These are phyloP conservation scores for Camelina sativa DNA, from an alignment of 345 rosid species.

Conservation along the genomic window DNA sequence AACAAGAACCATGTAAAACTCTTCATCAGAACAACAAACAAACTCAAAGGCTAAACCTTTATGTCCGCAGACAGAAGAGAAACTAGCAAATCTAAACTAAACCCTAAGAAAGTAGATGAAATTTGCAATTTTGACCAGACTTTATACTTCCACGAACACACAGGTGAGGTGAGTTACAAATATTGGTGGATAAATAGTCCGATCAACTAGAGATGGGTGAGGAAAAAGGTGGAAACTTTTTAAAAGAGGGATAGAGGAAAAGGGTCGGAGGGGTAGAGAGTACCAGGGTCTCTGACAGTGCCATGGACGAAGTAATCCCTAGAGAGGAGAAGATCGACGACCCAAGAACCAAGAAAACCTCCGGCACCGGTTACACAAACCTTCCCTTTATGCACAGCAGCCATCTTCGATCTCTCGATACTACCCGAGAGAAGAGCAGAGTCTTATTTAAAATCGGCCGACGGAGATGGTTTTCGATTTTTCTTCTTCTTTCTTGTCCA, in stretches of 20 bases:
- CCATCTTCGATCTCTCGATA: conserved; percentile 35
- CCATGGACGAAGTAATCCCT: conserved; percentile 60
- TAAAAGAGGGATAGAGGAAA: not conserved
- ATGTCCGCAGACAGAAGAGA: not conserved
- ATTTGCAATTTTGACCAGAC: not conserved
- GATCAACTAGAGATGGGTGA: not conserved
- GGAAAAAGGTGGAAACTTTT: not conserved
- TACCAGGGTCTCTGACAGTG: conserved; percentile 67
- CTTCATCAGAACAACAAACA: conserved; percentile 4
- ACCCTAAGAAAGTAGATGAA: not conserved
- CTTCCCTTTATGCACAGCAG: conserved; percentile 39
- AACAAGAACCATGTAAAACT: conserved; percentile 14
- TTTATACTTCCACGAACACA: not conserved
- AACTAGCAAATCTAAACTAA: not conserved
- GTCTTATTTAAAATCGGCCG: not conserved
- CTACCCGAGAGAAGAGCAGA: not conserved
- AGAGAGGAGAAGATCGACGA: conserved; percentile 65
- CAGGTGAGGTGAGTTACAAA: not conserved
- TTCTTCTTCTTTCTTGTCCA: conserved; percentile 7
- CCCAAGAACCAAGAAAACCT: conserved; percentile 69
- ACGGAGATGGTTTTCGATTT: not conserved
- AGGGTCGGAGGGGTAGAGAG: not conserved
- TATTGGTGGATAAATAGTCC: not conserved
- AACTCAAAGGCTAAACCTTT: not conserved
- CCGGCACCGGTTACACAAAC: conserved; percentile 83